phyloP scores from a whole-genome alignment of 2,329 filamentous ascomycete genomes.

The Dichotomopilus funicola region DNA sequence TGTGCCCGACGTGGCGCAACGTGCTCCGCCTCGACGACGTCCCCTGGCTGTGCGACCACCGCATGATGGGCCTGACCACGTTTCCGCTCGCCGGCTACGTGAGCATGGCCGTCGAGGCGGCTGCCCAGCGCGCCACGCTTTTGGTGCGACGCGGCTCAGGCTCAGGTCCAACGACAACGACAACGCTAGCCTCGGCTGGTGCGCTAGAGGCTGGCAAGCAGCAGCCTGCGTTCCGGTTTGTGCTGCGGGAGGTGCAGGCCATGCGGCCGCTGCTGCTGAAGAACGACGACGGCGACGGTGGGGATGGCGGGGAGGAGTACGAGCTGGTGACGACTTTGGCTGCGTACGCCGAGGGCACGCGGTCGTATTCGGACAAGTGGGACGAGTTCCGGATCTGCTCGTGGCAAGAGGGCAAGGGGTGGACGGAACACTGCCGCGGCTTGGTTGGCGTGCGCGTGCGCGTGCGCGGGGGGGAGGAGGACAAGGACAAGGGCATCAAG shows the following conservation, averaged over 20 bases:
- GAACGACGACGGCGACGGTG: neutral
- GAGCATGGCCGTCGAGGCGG: neutral
- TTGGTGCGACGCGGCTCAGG: too few species aligned
- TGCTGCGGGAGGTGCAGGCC: neutral
- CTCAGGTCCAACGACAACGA: too few species aligned
- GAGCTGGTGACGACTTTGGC: neutral
- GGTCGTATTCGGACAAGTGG: neutral
- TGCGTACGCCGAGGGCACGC: neutral
- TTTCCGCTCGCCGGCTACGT: neutral
- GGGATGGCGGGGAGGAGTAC: neutral
- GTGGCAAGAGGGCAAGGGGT: neutral
- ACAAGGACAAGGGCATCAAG: too few species aligned
- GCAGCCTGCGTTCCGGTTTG: neutral
- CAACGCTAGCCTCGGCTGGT: too few species aligned
- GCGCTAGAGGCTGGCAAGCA: too few species aligned
- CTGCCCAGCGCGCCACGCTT: too few species aligned
- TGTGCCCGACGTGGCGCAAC: neutral
- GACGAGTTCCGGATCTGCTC: constrained; percentile 1
- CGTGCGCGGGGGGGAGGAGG: too few species aligned
- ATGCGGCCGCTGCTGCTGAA: neutral
- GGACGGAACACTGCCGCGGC: constrained; percentile 2
- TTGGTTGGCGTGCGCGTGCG: neutral
- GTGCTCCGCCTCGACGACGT: neutral
- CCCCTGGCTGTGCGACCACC: neutral
- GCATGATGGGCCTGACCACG: neutral